These are phyloP conservation scores for Xylaria telfairii DNA, from an alignment of 495 filamentous ascomycete species.

Conservation along the genomic window DNA sequence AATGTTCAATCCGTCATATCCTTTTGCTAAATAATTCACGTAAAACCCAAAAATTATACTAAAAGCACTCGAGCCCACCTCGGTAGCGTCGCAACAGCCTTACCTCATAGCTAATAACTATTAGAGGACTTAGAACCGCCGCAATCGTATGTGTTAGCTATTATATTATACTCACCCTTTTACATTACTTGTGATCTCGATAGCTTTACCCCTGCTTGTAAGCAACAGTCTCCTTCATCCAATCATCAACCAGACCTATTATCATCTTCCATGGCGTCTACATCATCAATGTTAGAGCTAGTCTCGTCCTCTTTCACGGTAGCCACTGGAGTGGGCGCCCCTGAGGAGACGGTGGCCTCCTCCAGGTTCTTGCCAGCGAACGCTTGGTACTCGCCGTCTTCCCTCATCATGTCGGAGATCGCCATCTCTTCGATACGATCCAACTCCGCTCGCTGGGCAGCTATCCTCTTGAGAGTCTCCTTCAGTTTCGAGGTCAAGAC, in stretches of 20 bases:
- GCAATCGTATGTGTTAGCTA: no score
- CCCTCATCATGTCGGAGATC: slow-evolving; percentile 15
- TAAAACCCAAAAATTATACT: no score
- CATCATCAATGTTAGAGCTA: slow-evolving; percentile 2
- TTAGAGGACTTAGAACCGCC: background rate
- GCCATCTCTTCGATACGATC: slow-evolving; percentile 15
- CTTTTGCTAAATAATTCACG: background rate
- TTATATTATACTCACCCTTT: background rate
- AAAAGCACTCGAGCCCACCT: no score
- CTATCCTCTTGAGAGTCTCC: slow-evolving; percentile 21
- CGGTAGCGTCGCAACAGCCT: no score
- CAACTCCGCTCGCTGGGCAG: slow-evolving; percentile 15
- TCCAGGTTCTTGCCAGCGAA: slow-evolving; percentile 20
- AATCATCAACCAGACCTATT: background rate
- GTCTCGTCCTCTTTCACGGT: slow-evolving; percentile 8
- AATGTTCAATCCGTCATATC: background rate
- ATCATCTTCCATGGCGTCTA: background rate
- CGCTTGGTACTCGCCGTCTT: slow-evolving; percentile 14
- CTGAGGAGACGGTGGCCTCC: background rate
- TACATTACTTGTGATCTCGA: background rate
- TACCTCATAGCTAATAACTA: background rate
- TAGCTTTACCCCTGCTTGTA: background rate
- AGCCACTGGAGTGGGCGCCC: background rate
- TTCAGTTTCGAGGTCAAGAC: slow-evolving; percentile 11
- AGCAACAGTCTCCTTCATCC: background rate